Evolutionary conservation across 2,329 filamentous ascomycete genomes (phyloP).

Genomic region (Hymenoscyphus occultus): DNA sequence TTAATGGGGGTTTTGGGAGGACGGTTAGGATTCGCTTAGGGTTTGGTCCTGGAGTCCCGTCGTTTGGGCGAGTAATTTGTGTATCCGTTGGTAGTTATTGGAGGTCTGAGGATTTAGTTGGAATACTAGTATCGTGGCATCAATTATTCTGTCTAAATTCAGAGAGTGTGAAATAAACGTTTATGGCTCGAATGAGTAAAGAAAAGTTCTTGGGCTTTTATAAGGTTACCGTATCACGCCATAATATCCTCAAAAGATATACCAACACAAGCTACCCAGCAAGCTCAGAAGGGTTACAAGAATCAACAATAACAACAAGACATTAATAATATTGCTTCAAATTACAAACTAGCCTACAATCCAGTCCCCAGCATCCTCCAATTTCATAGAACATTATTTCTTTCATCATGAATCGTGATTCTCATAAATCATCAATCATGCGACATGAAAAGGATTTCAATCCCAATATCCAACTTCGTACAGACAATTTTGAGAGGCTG

Average conservation of each 20-base stretch:
- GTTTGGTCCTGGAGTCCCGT: not conserved
- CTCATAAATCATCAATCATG: constrained; percentile 1
- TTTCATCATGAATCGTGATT: not conserved
- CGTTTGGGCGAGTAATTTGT: not conserved
- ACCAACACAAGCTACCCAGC: not conserved
- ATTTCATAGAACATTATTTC: not conserved
- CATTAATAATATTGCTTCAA: not conserved
- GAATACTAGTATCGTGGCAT: too few species aligned
- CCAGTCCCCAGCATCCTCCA: not conserved
- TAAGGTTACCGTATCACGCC: too few species aligned
- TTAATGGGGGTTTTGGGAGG: not conserved
- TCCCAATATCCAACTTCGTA: not conserved
- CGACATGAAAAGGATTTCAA: not conserved
- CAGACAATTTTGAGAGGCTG: too few species aligned
- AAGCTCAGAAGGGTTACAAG: not conserved
- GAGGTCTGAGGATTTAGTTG: not conserved
- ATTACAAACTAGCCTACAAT: not conserved
- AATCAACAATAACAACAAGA: not conserved
- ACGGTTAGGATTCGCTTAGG: not conserved
- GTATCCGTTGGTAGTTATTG: too few species aligned
- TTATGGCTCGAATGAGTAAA: too few species aligned
- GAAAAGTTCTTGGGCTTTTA: too few species aligned
- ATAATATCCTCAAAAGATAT: not conserved
- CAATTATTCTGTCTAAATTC: too few species aligned
- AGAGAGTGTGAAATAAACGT: too few species aligned